Evolutionary conservation across 2,329 filamentous ascomycete species (phyloP), one percentile per base, ranked within the genome.

Genomic region (Grosmannia penicillata): DNA sequence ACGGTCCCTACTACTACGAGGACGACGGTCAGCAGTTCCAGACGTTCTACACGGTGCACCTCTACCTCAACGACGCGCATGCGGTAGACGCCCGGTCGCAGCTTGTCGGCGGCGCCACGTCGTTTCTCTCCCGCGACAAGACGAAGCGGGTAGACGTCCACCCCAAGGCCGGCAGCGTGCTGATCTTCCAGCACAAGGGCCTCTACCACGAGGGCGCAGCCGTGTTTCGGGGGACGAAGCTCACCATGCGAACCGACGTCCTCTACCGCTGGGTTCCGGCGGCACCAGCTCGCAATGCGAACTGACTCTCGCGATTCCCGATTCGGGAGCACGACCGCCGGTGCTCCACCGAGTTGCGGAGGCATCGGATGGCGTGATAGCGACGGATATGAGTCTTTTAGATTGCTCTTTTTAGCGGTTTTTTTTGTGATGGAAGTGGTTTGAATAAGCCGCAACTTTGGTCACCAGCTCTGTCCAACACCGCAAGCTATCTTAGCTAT

Each of bases 1-100:
- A 89, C 51, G 75, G 70, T 0, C 49, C 37, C 9, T 39, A 60
- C 1, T 89, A 80, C 47, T 60, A 60, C 36, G 76, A 72, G 6
- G 44, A 34, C 5, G 63, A 66, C 0, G 67, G 73, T 8, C 59
- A 53, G 17, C 62, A 50, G 4, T 51, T 61, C 23, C 48, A 56
- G 48, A 69, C 67, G 2, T 60, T 65, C 38, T 71, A 68, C 49
- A 76, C 72, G 0, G 43, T 74, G 5, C 72, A 76, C 32, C 53
- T 76, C 10, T 75, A 70, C 46, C 54, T 70, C 22, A 69, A 69
- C 43, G 63, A 68, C 46, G 66, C 62, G 37, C 57, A 60, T 38
- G 63, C 55, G 30, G 57, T 54, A 4, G 58, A 55, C 8, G 45
- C 51, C 4, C 42, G 43, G 0, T 48, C 52, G 3, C 55, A 59